Evolutionary conservation across 257 asterid species (phyloP), one percentile per base, ranked within the genome.

Genomic region (Solanum appendiculatum): DNA sequence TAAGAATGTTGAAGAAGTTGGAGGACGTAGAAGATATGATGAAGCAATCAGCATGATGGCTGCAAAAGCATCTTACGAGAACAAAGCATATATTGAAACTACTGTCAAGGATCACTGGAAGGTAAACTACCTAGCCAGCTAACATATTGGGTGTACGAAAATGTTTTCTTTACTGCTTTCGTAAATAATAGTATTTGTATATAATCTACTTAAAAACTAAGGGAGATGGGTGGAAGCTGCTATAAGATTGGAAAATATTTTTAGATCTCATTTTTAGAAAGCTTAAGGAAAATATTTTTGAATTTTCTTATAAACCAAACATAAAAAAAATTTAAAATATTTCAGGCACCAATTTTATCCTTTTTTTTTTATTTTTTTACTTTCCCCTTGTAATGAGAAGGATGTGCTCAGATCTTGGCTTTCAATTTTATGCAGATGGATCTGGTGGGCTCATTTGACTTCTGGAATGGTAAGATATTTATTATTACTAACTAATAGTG

Each of bases 21-120:
- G 89, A 78, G 88, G 83, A 85, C 80, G 42, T 7, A 69, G 51
- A 44, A 93, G 89, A 89, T 93, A 93, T 40, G 83, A 89, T 25
- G 89, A 91, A 10, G 48, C 89, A 70, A 90, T 93, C 6, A 90
- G 89, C 21, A 94, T 93, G 5, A 89, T 93, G 97, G 96, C 97
- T 29, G 94, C 97, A 7, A 93, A 95, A 90, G 21, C 92, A 87
- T 92, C 97, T 68, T 95, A 93, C 31, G 98, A 95, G 86, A 95
- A 95, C 88, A 64, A 86, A 9, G 90, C 88, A 42, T 91, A 86
- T 87, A 86, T 92, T 90, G 86, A 85, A 88, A 36, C 58, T 51
- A 87, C 80, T 0, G 94, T 95, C 58, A 88, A 93, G 69, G 86
- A 91, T 23, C 89, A 77, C 48, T 95, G 98, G 97, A 92, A 93